Conservation (phyloP, 139 green algal genomes). For the Chlorella vulgaris region DNA sequence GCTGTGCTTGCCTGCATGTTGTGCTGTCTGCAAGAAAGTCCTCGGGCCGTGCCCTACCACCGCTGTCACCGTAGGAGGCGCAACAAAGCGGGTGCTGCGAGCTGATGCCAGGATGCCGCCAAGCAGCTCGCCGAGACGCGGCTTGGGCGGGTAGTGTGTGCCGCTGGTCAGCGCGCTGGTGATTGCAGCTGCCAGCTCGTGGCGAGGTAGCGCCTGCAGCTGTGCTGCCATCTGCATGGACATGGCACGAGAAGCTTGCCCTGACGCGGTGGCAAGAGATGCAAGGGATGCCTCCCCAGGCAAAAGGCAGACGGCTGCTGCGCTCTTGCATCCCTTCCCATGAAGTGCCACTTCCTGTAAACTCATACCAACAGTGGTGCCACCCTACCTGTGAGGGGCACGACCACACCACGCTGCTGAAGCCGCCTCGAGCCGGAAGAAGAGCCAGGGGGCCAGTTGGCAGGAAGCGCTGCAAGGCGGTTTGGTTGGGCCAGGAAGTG, state of each 20-base stretch:
- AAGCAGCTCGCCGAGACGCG: slow-evolving; percentile 8
- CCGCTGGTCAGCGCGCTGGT: slow-evolving; percentile 34
- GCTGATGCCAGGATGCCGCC: slow-evolving; percentile 19
- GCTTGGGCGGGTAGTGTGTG: background rate
- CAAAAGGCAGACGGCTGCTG: too few relatives aligned
- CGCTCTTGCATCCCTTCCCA: too few relatives aligned
- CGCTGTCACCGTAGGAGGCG: slow-evolving; percentile 58
- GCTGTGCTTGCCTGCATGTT: slow-evolving; percentile 50
- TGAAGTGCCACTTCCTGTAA: too few relatives aligned
- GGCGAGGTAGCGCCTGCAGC: slow-evolving; percentile 51
- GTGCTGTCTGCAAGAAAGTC: slow-evolving; percentile 70
- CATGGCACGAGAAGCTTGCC: too few relatives aligned
- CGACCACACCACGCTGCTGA: slow-evolving; percentile 82
- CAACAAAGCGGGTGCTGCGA: background rate
- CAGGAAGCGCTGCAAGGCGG: slow-evolving; percentile 86
- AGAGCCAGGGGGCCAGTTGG: slow-evolving; percentile 79
- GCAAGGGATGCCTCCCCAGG: too few relatives aligned
- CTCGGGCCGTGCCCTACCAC: slow-evolving; percentile 54
- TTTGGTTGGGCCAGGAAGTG: slow-evolving; percentile 44
- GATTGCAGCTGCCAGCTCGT: slow-evolving; percentile 40
- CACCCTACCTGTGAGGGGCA: slow-evolving; percentile 46
- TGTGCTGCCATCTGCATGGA: slow-evolving; percentile 44
- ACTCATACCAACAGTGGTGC: too few relatives aligned
- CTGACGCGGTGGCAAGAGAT: too few relatives aligned
- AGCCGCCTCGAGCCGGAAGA: slow-evolving; percentile 74